Evolutionary conservation across 352 stramenopile genomes (phyloP).

Genomic region (Globisporangium splendens): DNA sequence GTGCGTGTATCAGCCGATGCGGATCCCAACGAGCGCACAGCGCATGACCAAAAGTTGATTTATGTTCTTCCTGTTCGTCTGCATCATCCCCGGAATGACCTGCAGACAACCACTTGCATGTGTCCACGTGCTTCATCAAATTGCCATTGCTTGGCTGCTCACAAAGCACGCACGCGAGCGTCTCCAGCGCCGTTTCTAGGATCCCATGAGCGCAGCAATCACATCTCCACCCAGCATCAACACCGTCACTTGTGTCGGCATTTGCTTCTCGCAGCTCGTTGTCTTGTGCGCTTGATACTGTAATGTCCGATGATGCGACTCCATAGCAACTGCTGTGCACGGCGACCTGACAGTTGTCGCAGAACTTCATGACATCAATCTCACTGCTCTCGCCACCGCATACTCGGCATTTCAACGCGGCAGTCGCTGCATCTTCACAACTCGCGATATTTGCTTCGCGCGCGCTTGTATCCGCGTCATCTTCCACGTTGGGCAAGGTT

Average conservation of each 20-base stretch:
- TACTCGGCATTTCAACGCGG: not conserved
- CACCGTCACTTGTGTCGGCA: not conserved
- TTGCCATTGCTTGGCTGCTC: conserved; percentile 17
- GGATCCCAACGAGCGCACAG: conserved; percentile 55
- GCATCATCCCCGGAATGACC: too few relatives aligned
- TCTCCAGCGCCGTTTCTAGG: conserved; percentile 12
- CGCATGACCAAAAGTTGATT: conserved; percentile 28
- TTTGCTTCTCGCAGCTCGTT: not conserved
- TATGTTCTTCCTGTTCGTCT: not conserved
- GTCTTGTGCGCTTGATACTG: not conserved
- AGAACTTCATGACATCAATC: conserved; percentile 23
- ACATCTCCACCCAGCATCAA: conserved; percentile 28
- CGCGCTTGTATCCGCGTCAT: not conserved
- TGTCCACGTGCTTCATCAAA: conserved; percentile 30
- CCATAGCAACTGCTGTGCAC: conserved; percentile 39
- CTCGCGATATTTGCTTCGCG: not conserved
- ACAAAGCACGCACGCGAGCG: conserved; percentile 38
- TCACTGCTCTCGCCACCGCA: not conserved
- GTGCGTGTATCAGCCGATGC: conserved; percentile 17
- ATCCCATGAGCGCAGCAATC: conserved; percentile 29
- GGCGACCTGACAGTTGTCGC: conserved; percentile 23
- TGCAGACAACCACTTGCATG: not conserved
- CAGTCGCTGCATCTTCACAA: not conserved
- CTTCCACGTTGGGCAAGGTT: not conserved
- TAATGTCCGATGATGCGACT: not conserved